These are phyloP conservation scores for Inosperma sp. DNA, from an alignment of 768 basidiomycete species.

Conservation along the genomic window DNA sequence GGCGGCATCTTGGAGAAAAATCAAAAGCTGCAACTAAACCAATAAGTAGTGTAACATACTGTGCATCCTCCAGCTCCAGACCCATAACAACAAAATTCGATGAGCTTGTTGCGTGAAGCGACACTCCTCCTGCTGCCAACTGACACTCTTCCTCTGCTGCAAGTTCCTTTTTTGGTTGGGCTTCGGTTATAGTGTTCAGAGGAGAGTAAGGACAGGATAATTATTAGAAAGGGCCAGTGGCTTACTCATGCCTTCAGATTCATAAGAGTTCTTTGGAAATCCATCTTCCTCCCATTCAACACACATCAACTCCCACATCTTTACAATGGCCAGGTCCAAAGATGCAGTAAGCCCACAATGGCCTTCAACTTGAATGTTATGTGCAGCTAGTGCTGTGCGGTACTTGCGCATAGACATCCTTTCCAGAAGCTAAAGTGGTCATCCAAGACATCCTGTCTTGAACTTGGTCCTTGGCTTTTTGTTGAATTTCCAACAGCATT, in stretches of 20 bases:
- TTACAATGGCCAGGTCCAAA: background rate
- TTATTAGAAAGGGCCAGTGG: background rate
- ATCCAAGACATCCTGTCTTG: constrained; percentile 26
- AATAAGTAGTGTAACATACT: constrained; percentile 11
- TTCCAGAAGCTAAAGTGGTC: constrained; percentile 29
- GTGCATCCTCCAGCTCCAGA: constrained; percentile 16
- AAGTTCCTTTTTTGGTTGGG: background rate
- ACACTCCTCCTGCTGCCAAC: background rate
- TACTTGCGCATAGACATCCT: background rate
- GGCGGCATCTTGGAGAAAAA: constrained; percentile 4
- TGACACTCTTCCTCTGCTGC: background rate
- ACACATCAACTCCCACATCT: background rate
- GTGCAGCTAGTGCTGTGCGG: background rate
- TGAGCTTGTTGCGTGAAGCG: constrained; percentile 9
- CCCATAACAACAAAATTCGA: constrained; percentile 12
- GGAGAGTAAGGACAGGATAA: background rate
- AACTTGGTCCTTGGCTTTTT: no score
- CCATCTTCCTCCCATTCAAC: constrained; percentile 4
- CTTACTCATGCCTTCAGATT: constrained; percentile 1
- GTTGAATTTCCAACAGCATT: constrained; percentile 28
- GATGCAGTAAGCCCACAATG: no score
- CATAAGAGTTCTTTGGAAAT: constrained; percentile 6
- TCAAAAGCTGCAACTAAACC: background rate
- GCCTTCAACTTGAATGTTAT: constrained; percentile 9
- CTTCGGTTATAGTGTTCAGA: background rate